Conservation (phyloP, 192 early-diverging fungal species). For the Coemansia sp. region DNA sequence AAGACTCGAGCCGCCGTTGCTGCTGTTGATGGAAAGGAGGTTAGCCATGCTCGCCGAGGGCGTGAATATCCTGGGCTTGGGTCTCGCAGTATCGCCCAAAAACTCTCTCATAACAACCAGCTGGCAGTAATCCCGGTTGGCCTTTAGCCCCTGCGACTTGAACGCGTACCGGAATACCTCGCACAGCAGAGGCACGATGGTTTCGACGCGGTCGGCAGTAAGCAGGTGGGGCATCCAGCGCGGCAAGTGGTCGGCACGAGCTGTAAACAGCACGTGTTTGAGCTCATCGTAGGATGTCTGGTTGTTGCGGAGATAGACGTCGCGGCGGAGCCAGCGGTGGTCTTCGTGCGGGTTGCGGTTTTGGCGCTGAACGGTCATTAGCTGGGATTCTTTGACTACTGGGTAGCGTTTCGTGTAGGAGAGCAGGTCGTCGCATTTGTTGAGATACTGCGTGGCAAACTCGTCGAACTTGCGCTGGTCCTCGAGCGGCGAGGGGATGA, state of each 20-base stretch:
- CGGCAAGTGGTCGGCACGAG: slow-evolving; percentile 25
- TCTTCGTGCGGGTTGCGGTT: slow-evolving; percentile 49
- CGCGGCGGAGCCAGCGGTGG: slow-evolving; percentile 51
- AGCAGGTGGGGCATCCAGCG: slow-evolving; percentile 36
- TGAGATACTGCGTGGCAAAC: slow-evolving; percentile 43
- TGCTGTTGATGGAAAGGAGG: too few species aligned
- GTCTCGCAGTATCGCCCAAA: slow-evolving; percentile 15
- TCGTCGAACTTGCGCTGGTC: slow-evolving; percentile 33
- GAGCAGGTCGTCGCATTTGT: slow-evolving; percentile 55
- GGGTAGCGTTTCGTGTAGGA: slow-evolving; percentile 50
- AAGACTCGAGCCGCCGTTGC: too few species aligned
- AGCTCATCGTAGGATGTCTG: slow-evolving; percentile 31
- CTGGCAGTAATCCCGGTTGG: slow-evolving; percentile 50
- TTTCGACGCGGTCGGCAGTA: slow-evolving; percentile 12
- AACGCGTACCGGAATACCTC: slow-evolving; percentile 22
- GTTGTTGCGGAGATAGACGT: background rate
- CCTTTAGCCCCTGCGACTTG: slow-evolving; percentile 31
- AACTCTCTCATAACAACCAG: slow-evolving; percentile 46
- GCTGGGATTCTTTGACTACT: slow-evolving; percentile 8
- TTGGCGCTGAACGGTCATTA: slow-evolving; percentile 35
- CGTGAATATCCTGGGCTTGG: slow-evolving; percentile 44
- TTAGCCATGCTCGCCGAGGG: slow-evolving; percentile 48
- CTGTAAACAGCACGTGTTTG: slow-evolving; percentile 16
- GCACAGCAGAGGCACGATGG: slow-evolving; percentile 36
- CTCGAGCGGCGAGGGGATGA: slow-evolving; percentile 39